phyloP scores from a whole-genome alignment of 2,329 filamentous ascomycete genomes.

The Nemania diffusa region DNA sequence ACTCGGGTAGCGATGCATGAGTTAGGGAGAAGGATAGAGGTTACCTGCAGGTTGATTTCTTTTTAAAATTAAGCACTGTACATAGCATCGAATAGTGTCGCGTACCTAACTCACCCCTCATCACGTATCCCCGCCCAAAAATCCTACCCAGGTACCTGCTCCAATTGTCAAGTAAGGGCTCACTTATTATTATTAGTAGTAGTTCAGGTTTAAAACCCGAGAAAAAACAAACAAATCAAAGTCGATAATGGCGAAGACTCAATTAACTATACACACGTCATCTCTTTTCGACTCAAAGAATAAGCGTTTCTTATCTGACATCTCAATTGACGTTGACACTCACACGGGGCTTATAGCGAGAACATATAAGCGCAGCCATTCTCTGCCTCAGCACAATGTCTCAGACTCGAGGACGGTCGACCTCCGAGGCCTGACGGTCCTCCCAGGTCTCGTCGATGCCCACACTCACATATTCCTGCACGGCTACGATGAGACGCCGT shows the following conservation, averaged over 20 bases:
- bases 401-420: constrained; percentile 53
- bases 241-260: constrained; percentile 13
- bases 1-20: constrained; percentile 7
- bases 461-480: constrained; percentile 68
- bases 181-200: too few species aligned
- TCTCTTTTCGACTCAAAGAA: constrained; percentile 44
- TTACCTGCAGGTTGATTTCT: neutral
- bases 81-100: too few species aligned
- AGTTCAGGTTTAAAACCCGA: too few species aligned
- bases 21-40: too few species aligned
- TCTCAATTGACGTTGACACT: constrained; percentile 40
- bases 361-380: constrained; percentile 34
- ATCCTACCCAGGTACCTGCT: neutral
- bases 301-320: constrained; percentile 39
- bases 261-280: constrained; percentile 42
- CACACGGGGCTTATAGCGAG: constrained; percentile 42
- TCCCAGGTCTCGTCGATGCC: constrained; percentile 65
- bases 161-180: neutral
- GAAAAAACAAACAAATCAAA: neutral
- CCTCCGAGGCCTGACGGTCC: constrained; percentile 62
- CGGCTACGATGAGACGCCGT: constrained; percentile 52
- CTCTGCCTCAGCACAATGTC: constrained; percentile 25
- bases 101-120: neutral
- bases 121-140: constrained; percentile 6
- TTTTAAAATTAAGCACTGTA: neutral